Conservation (phyloP, 495 filamentous ascomycete genomes). For the Rhizodiscina lignyota region DNA sequence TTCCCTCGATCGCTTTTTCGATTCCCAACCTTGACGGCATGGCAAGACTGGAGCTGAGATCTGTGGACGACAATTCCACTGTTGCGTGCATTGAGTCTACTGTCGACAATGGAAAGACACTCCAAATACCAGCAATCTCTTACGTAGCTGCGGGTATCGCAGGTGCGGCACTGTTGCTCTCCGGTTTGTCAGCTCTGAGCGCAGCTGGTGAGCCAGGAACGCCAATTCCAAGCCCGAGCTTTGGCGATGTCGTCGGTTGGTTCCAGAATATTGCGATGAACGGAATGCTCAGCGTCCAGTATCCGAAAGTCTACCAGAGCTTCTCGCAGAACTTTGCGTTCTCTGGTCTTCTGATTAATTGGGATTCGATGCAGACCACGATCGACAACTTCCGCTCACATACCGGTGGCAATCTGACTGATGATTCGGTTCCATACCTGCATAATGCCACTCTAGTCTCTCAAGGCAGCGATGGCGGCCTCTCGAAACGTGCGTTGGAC, state of each 20-base stretch:
- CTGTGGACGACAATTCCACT: slow-evolving; percentile 37
- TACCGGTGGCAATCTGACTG: slow-evolving; percentile 78
- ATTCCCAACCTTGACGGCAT: slow-evolving; percentile 82
- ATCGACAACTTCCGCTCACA: slow-evolving; percentile 70
- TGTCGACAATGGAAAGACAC: slow-evolving; percentile 76
- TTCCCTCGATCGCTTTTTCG: slow-evolving; percentile 81
- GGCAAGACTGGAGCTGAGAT: slow-evolving; percentile 60
- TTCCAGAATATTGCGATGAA: slow-evolving; percentile 91
- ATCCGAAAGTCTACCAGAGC: slow-evolving; percentile 70
- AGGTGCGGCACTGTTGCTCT: slow-evolving; percentile 63
- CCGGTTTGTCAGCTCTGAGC: slow-evolving; percentile 53
- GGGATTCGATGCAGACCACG: slow-evolving; percentile 58
- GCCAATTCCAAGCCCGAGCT: slow-evolving; percentile 60
- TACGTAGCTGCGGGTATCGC: slow-evolving; percentile 78
- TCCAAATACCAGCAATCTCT: slow-evolving; percentile 54
- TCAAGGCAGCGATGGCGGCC: slow-evolving; percentile 27
- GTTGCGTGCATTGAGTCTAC: slow-evolving; percentile 71
- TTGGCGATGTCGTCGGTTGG: slow-evolving; percentile 72
- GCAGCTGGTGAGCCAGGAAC: slow-evolving; percentile 45
- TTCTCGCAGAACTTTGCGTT: slow-evolving; percentile 91
- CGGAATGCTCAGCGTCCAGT: slow-evolving; percentile 83
- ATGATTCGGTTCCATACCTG: slow-evolving; percentile 59
- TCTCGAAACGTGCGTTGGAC: slow-evolving; percentile 38
- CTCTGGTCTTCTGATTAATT: slow-evolving; percentile 70
- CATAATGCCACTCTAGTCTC: slow-evolving; percentile 56